Percentiles rank a stretch among this genome's conserved stretches.
These are phyloP conservation scores for Solanum virginianum DNA, from an alignment of 257 asterid genomes.

Conservation along the genomic window DNA sequence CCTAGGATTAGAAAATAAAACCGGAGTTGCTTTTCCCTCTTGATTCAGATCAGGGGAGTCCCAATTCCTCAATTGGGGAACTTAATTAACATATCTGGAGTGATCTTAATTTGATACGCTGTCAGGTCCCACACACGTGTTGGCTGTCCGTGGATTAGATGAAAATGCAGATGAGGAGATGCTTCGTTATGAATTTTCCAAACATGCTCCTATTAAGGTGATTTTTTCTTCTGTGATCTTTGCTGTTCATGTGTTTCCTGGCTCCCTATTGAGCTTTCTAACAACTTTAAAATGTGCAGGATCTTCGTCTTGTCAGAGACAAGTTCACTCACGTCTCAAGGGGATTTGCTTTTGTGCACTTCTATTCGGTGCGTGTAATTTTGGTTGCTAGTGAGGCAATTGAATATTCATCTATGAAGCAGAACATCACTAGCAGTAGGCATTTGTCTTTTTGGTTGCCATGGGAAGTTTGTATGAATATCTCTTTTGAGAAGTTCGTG, in stretches of 20 bases:
- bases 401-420: neutral
- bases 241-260: neutral
- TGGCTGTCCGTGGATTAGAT: slow-evolving; percentile 97
- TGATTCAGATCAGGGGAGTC: neutral
- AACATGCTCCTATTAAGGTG: slow-evolving; percentile 96
- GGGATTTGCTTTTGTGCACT: slow-evolving; percentile 96
- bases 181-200: slow-evolving; percentile 95
- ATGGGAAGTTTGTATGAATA: neutral
- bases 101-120: neutral
- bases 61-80: neutral
- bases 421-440: neutral
- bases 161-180: slow-evolving; percentile 99
- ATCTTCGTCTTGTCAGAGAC: slow-evolving; percentile 92
- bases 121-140: slow-evolving; percentile 94
- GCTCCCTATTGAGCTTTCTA: slow-evolving; percentile 7
- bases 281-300: slow-evolving; percentile 39
- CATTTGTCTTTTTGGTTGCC: neutral
- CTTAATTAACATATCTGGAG: neutral
- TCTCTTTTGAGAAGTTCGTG: neutral
- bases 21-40: neutral
- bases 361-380: slow-evolving; percentile 54
- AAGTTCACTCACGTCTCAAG: slow-evolving; percentile 96
- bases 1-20: neutral
- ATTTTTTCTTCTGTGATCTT: neutral
- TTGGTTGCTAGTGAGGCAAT: neutral